Conservation (phyloP, 345 rosid genomes). For the Pugionium dolabratum region DNA sequence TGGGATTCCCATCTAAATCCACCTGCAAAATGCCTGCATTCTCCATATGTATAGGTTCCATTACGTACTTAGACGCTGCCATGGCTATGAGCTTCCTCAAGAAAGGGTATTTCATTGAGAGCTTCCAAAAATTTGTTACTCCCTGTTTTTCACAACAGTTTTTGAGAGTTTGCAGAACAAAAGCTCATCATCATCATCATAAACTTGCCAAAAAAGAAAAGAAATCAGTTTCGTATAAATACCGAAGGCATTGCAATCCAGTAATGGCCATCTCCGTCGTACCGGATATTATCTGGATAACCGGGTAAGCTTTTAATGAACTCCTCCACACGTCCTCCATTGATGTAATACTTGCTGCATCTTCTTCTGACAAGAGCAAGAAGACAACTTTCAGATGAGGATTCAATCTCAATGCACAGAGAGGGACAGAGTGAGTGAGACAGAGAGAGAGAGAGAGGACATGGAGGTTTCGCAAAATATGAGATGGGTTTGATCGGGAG, state of each 20-base stretch:
- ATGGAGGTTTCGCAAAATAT: constrained; percentile 63
- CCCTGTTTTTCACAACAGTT: constrained; percentile 26
- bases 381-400: not conserved
- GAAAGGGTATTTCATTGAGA: constrained; percentile 42
- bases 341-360: constrained; percentile 60
- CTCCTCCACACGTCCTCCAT: constrained; percentile 48
- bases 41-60: not conserved
- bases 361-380: constrained; percentile 49
- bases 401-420: not conserved
- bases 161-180: not conserved
- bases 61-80: constrained; percentile 24
- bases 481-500: constrained; percentile 54
- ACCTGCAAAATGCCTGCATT: constrained; percentile 57
- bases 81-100: constrained; percentile 49
- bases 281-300: constrained; percentile 68
- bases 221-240: not conserved
- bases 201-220: no score
- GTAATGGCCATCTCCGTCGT: constrained; percentile 62
- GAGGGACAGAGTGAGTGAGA: not conserved
- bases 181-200: not conserved
- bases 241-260: constrained; percentile 68
- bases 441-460: constrained; percentile 40
- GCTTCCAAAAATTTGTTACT: constrained; percentile 27
- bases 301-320: constrained; percentile 59
- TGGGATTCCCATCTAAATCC: constrained; percentile 59